Evolutionary conservation across 169 alveolate genomes (phyloP), one percentile per base, ranked within the genome.

Genomic region (Plasmodium vivax): DNA sequence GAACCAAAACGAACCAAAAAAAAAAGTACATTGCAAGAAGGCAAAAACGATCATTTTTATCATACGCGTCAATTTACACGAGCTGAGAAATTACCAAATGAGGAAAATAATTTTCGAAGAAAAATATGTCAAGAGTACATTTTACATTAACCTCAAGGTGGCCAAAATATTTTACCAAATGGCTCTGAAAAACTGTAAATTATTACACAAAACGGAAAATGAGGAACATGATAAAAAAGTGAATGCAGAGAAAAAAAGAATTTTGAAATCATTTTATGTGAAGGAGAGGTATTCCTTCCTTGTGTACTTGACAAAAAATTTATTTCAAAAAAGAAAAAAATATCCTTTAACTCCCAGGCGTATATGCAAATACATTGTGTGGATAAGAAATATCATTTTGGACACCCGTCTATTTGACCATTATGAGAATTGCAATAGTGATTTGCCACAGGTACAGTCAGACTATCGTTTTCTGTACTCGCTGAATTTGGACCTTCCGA

Each of bases 91-190:
- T 10, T 92, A 92, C 62, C 38, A 82, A 27, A 32, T 6, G 36
- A 92, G 85, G 32, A 92, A 92, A 82, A 41, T 51, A 45, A 81
- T 82, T 58, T 92, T 92, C 43, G 95, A 92, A 82, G 71, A 81
- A 34, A 92, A 92, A 82, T 92, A 62, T 73, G 84, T 92, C 5
- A 82, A 92, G 34, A 72, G 77, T 54, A 34, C 30, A 10, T 92
- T 82, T 82, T 92, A 81, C 62, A 83, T 92, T 71, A 82, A 92
- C 75, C 14, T 68, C 16, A 68, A 92, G 51, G 87, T 92, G 41
- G 56, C 51, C 41, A 82, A 73, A 73, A 73, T 92, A 71, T 79
- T 92, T 51, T 92, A 92, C 41, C 75, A 72, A 16, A n/a, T 83
- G 5, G 74, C 95, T 2, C 71, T 92, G 73, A 34, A 38, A 41